phyloP scores from a whole-genome alignment of 441 rosid genomes.

The Gossypium laxum region DNA sequence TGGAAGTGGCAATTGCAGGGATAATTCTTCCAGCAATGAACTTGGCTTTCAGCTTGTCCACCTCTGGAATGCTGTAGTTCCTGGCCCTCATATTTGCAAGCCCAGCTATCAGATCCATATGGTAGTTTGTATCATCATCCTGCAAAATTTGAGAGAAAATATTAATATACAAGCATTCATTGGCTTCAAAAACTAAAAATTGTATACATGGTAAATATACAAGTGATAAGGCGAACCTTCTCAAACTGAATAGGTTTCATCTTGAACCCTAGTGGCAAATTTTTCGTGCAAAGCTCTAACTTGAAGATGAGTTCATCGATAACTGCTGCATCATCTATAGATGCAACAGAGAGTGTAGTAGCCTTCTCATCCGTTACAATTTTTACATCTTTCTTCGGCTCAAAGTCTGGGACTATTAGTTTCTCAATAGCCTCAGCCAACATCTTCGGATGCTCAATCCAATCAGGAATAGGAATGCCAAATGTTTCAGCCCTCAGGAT shows the following conservation, averaged over 20 bases:
- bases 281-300: constrained; percentile 46
- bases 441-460: constrained; percentile 52
- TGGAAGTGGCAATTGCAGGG: constrained; percentile 93
- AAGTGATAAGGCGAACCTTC: constrained; percentile 45
- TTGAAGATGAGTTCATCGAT: constrained; percentile 50
- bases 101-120: constrained; percentile 91
- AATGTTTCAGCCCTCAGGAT: constrained; percentile 81
- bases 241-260: constrained; percentile 93
- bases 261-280: constrained; percentile 53
- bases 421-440: constrained; percentile 57
- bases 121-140: constrained; percentile 95
- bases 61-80: constrained; percentile 87
- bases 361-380: constrained; percentile 96
- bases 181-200: neutral
- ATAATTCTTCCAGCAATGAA: constrained; percentile 96
- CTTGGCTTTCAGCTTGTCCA: constrained; percentile 93
- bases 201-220: neutral
- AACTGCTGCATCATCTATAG: constrained; percentile 71
- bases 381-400: constrained; percentile 66
- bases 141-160: constrained; percentile 15
- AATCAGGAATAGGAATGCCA: constrained; percentile 73
- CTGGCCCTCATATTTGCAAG: constrained; percentile 99
- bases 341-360: constrained; percentile 49
- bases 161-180: neutral
- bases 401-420: constrained; percentile 75